Evolutionary conservation across 768 basidiomycete species (phyloP), one percentile per base, ranked within the genome.

Genomic region (Pilatotrama ljubarskyi): DNA sequence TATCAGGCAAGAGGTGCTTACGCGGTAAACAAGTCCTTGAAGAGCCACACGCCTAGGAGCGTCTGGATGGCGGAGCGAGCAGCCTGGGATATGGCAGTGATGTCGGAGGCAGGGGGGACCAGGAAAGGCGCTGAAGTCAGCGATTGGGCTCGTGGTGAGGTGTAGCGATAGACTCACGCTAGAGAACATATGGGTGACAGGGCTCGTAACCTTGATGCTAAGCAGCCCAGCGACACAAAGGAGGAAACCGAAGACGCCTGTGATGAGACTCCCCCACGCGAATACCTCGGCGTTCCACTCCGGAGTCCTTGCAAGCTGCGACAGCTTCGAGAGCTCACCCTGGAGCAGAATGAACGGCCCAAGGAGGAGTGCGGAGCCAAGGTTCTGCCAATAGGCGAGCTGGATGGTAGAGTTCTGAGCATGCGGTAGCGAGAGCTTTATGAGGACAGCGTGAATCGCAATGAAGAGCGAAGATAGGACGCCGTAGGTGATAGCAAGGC

Each of bases 181-280:
- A 15, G 86, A 86, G 74, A 93, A 89, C 89, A 91, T 93, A 70
- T 92, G 91, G 1, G 90, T 91, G 54, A 93, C 81, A 5, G 91
- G 91, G 57, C 86, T 88, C 15, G 90, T 92, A 50, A 91, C 83
- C 69, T 88, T 88, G 76, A 93, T 90, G 68, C 87, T 89, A 61
- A 93, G 75, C 65, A 92, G 74, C 20, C 88, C 89, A 0, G 91
- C 90, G 40, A 93, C 74, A 64, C 88, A 90, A 38, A 93, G 84
- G 59, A 92, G 70, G 76, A 92, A 93, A 2, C 91, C 91, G 61
- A 91, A 88, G n/a, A 86, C 61, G 17, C 90, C 90, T 20, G 90
- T 91, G 47, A 88, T 77, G 46, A 84, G 62, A 58, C 79, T 84
- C 1, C 89, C 90, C 82, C 82, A 86, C 8, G 83, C 60, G 66